Evolutionary conservation across 2,329 filamentous ascomycete genomes (phyloP).

Genomic region (Sclerotiophoma versabilis): DNA sequence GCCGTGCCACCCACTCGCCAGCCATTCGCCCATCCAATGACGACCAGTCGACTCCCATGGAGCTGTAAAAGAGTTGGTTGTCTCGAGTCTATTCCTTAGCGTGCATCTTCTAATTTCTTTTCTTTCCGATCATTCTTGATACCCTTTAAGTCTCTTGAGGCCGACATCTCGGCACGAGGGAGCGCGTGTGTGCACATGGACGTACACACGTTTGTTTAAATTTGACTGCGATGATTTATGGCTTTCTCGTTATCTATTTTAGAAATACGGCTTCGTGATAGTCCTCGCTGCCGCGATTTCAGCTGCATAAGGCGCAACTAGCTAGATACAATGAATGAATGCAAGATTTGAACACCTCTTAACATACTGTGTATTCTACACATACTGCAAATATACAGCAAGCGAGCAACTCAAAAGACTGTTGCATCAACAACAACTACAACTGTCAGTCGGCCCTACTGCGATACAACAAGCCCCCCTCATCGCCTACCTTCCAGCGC

Average conservation of each 20-base stretch:
- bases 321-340: constrained; percentile 8
- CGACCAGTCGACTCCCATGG: constrained; percentile 10
- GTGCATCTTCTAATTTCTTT: background rate
- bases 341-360: background rate
- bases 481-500: background rate
- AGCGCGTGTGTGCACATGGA: constrained; percentile 4
- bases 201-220: constrained; percentile 1
- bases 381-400: too few relatives aligned
- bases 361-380: too few relatives aligned
- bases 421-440: too few relatives aligned
- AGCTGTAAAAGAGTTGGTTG: constrained; percentile 17
- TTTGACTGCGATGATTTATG: background rate
- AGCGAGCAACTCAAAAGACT: too few relatives aligned
- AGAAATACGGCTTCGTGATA: background rate
- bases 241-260: background rate
- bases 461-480: too few relatives aligned
- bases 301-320: background rate
- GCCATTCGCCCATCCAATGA: background rate
- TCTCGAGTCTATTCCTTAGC: background rate
- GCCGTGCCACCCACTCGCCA: constrained; percentile 33
- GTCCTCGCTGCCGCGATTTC: background rate
- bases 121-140: constrained; percentile 23
- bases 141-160: constrained; percentile 18
- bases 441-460: too few relatives aligned
- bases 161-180: background rate